Percentiles rank a stretch among this genome's conserved stretches.
Conservation (phyloP, 352 stramenopile species). For the Thraustochytrium aureum region DNA sequence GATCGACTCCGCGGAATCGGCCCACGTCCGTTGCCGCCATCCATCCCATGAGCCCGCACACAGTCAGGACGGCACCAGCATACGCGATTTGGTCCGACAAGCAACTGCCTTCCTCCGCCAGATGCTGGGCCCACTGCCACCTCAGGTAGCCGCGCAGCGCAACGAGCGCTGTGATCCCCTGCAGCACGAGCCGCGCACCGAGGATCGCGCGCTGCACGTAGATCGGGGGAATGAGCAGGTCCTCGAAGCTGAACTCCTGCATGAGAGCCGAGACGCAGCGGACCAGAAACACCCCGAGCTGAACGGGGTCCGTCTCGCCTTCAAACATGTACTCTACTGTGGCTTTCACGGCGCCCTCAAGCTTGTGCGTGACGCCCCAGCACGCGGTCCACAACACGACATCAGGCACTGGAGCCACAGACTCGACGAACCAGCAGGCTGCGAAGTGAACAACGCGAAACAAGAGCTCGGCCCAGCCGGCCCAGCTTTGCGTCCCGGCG, state of each 20-base stretch:
- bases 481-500: neutral
- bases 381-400: neutral
- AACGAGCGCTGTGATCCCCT: neutral
- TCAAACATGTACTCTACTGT: neutral
- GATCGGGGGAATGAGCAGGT: neutral
- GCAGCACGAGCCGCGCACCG: neutral
- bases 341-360: neutral
- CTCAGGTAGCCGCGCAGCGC: neutral
- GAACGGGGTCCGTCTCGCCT: neutral
- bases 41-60: neutral
- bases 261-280: neutral
- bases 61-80: neutral
- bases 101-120: no score
- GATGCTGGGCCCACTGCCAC: neutral
- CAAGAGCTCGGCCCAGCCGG: neutral
- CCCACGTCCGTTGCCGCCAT: neutral
- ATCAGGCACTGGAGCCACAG: neutral
- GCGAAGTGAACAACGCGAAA: neutral
- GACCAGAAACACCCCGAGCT: neutral
- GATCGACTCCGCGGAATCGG: neutral
- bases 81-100: no score
- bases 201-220: neutral
- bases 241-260: neutral
- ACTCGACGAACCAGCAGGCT: neutral
- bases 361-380: neutral